Percentiles rank a stretch among this genome's conserved stretches.
Evolutionary conservation across 208 protist genomes (phyloP).

Genomic region (Trypanosomatidae sp.): DNA sequence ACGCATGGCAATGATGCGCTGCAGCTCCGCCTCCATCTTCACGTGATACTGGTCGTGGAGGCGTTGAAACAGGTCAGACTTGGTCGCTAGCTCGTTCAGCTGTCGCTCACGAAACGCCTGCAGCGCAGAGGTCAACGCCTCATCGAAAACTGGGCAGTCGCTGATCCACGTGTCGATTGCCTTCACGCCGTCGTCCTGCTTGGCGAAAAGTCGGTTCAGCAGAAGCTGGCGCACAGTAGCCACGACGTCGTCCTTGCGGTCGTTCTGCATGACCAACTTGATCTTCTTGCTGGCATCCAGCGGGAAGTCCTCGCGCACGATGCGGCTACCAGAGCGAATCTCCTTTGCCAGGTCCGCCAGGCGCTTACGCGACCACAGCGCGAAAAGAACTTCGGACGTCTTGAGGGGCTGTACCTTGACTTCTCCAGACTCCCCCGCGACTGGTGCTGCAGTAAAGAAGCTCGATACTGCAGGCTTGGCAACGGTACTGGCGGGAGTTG

Average conservation of each 20-base stretch:
- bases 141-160: conserved; percentile 79
- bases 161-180: conserved; percentile 72
- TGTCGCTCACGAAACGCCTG: conserved; percentile 74
- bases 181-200: conserved; percentile 44
- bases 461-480: conserved; percentile 19
- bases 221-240: conserved; percentile 46
- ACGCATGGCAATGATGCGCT: conserved; percentile 65
- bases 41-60: conserved; percentile 44
- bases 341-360: conserved; percentile 61
- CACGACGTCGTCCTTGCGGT: conserved; percentile 69
- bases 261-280: conserved; percentile 90
- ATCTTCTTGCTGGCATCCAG: conserved; percentile 37
- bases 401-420: conserved; percentile 49
- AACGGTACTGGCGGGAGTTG: conserved; percentile 3
- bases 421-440: conserved; percentile 7
- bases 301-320: conserved; percentile 67
- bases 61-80: conserved; percentile 54
- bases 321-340: conserved; percentile 79
- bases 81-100: conserved; percentile 56
- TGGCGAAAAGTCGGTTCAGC: conserved; percentile 81
- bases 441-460: conserved; percentile 25
- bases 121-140: conserved; percentile 46
- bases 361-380: conserved; percentile 69
- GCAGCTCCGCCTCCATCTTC: conserved; percentile 59
- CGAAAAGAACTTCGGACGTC: conserved; percentile 71